These are phyloP conservation scores for Zymoseptoria crescenta DNA, from an alignment of 2,329 filamentous ascomycete genomes.

Conservation along the genomic window DNA sequence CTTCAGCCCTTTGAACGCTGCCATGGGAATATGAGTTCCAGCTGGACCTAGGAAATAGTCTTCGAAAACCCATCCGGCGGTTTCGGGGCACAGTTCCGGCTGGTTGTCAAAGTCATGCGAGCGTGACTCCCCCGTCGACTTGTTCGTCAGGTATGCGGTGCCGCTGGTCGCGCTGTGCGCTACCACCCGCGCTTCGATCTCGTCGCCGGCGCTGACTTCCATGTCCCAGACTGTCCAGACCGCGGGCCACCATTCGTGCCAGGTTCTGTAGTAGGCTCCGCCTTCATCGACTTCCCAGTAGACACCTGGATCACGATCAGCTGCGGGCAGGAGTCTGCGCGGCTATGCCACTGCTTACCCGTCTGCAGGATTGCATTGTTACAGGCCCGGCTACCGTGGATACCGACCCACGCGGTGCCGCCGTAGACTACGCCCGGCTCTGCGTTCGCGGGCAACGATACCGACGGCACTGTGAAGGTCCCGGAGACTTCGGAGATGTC, in stretches of 20 bases:
- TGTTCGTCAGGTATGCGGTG: slow-evolving; percentile 42
- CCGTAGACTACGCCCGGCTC: neutral
- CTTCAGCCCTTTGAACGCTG: slow-evolving; percentile 42
- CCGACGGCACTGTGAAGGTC: neutral
- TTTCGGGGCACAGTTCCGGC: slow-evolving; percentile 45
- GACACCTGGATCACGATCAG: slow-evolving; percentile 35
- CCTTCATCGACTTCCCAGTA: slow-evolving; percentile 45
- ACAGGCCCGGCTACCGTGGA: neutral
- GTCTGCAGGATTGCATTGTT: neutral
- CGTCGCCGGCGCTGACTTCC: slow-evolving; percentile 39
- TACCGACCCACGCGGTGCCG: neutral
- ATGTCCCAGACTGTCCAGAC: slow-evolving; percentile 45
- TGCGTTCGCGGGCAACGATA: neutral
- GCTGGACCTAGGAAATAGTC: slow-evolving; percentile 27
- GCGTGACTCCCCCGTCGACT: slow-evolving; percentile 46
- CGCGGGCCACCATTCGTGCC: slow-evolving; percentile 56
- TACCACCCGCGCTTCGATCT: slow-evolving; percentile 35
- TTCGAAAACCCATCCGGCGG: slow-evolving; percentile 58
- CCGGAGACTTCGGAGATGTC: neutral
- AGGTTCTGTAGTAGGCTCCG: slow-evolving; percentile 44
- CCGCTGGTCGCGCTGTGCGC: slow-evolving; percentile 38
- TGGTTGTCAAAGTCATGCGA: slow-evolving; percentile 44
- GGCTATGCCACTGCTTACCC: too few relatives aligned
- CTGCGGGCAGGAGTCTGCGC: too few relatives aligned
- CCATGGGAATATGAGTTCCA: slow-evolving; percentile 36